phyloP scores from a whole-genome alignment of 352 stramenopile species.

The Thalassiosira hispida region DNA sequence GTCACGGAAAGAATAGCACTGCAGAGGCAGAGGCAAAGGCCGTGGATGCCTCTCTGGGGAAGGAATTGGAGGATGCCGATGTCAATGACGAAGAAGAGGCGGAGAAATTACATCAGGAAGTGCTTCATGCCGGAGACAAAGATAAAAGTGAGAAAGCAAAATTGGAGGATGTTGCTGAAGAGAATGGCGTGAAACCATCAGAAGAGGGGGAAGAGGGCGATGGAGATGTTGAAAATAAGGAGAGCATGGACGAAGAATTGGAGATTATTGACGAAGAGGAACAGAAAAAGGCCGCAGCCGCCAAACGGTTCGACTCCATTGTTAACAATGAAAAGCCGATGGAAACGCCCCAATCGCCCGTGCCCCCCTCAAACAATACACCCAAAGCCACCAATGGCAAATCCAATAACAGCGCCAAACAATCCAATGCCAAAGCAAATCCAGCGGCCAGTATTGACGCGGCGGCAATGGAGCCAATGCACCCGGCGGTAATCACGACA shows the following conservation, averaged over 20 bases:
- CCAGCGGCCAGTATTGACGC: slow-evolving; percentile 45
- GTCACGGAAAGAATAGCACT: slow-evolving; percentile 4
- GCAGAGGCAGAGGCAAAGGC: not conserved
- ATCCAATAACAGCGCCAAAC: not conserved
- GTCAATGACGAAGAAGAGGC: slow-evolving; percentile 41
- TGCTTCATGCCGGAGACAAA: slow-evolving; percentile 8
- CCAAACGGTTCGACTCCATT: slow-evolving; percentile 48
- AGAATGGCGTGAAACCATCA: not conserved
- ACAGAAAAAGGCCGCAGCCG: slow-evolving; percentile 26
- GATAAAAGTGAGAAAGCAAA: too few species aligned
- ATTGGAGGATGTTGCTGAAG: not conserved
- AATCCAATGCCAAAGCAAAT: not conserved
- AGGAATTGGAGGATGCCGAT: slow-evolving; percentile 27
- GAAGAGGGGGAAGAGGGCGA: not conserved
- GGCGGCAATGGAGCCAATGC: slow-evolving; percentile 69
- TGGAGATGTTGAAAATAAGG: not conserved
- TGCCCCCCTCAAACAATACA: not conserved
- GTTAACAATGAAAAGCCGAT: slow-evolving; percentile 37
- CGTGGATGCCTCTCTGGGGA: slow-evolving; percentile 7
- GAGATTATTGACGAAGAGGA: slow-evolving; percentile 13
- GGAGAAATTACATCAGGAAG: slow-evolving; percentile 28
- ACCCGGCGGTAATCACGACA: slow-evolving; percentile 63
- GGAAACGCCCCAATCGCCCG: slow-evolving; percentile 13
- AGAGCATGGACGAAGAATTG: too few species aligned
- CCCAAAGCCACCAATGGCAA: not conserved